Base-by-base conservation (phyloP, 1,284 basidiomycete species). In the Pyrrhoderma lamaoense region DNA sequence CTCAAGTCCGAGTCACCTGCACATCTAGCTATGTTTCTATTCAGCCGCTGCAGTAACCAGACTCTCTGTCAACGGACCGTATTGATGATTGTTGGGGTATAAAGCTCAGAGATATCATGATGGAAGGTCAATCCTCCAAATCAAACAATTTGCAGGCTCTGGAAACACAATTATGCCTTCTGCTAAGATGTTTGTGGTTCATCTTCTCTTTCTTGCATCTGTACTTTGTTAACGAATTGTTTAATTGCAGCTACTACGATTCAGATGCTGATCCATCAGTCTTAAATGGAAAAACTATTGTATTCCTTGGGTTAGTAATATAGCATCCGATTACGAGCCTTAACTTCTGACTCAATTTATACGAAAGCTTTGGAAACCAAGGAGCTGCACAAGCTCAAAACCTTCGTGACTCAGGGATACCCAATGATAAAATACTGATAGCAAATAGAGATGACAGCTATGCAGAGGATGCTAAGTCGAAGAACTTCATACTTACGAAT, bases 201-300 rank as follows among this genome's bases (percentile, higher is more conserved):
- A 31, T 31, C 5, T 31, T 31, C 27, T 11, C 5, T 31, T 31
- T 31, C 45, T 31, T 31, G 27, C 27, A 31, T 31, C 27, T 11
- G 27, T 31, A n/a, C n/a, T n/a, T n/a, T n/a, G n/a, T n/a, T n/a
- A n/a, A n/a, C n/a, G n/a, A n/a, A n/a, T n/a, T n/a, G n/a, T n/a
- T n/a, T n/a, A n/a, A n/a, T n/a, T n/a, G n/a, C n/a, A 81, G 79
- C 56, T 81, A 80, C 60, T 78, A 82, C 63, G 80, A 82, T 61
- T 62, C 72, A 16, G 79, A 82, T 59, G 78, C 80, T 8, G 72
- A 80, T 59, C 64, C 79, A 18, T 62, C 59, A 36, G 36, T 74
- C 35, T 63, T 82, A 47, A 64, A 69, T 39, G 68, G 65, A 57
- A 82, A 76, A 66, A 74, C 67, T 7, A 77, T 82, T 48, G 76